Evolutionary conservation across 177 flowering plant species (phyloP).

Genomic region (Vitis hybrid): DNA sequence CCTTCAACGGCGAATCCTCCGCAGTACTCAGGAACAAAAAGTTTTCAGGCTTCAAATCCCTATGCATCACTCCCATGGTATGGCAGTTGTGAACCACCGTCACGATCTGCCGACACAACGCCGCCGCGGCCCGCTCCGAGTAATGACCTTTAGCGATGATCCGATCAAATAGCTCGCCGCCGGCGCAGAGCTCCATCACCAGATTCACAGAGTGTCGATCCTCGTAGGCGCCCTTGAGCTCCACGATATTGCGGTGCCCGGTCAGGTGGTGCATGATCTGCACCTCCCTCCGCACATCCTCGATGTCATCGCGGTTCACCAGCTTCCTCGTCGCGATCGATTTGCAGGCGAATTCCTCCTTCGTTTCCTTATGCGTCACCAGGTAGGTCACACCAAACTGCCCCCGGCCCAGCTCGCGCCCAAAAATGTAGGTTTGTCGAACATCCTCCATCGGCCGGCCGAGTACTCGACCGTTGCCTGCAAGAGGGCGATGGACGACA

Average conservation of each 20-base stretch:
- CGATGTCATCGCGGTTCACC: constrained; percentile 64
- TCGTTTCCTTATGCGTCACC: constrained; percentile 62
- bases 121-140: constrained; percentile 85
- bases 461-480: constrained; percentile 60
- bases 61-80: constrained; percentile 92
- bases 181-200: constrained; percentile 93
- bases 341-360: constrained; percentile 75
- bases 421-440: constrained; percentile 60
- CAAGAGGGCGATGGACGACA: constrained; percentile 10
- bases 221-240: constrained; percentile 81
- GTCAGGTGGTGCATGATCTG: constrained; percentile 98
- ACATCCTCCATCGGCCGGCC: constrained; percentile 87
- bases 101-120: constrained; percentile 72
- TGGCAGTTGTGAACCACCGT: constrained; percentile 83
- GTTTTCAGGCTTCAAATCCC: constrained; percentile 96
- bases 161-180: constrained; percentile 95
- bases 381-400: constrained; percentile 91
- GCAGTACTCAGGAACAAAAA: constrained; percentile 60
- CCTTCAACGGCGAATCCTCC: constrained; percentile 78
- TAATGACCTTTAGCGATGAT: constrained; percentile 91
- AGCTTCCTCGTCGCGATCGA: constrained; percentile 85
- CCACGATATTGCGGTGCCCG: constrained; percentile 85
- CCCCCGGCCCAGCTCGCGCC: constrained; percentile 93
- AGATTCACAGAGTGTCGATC: constrained; percentile 82
- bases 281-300: constrained; percentile 88